Base-by-base conservation (phyloP, 2,329 filamentous ascomycete species). In the Hortaea werneckii region DNA sequence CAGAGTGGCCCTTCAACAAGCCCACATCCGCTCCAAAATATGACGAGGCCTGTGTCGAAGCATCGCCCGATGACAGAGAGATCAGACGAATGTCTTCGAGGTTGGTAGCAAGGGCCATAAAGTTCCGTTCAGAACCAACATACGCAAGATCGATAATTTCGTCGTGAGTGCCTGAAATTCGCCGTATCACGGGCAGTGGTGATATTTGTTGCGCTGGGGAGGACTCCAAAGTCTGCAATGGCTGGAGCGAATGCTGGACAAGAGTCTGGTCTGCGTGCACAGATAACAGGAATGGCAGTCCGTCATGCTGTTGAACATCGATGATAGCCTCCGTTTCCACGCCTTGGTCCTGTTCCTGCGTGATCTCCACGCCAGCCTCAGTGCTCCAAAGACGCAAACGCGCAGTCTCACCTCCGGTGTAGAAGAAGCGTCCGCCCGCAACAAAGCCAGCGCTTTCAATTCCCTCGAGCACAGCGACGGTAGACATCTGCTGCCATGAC, bases 81-180 rank as follows among this genome's bases (percentile, higher is more conserved):
- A 98, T 80, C 46, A 98, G 77, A 40, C 90, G 80, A 44, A 98
- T 79, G 51, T 94, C 89, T 66, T 98, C 92, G 0, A 89, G 87
- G 64, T 98, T 98, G 2, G 90, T 96, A 6, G 90, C 92, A 27
- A 98, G 71, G 5, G 92, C 94, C 50, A 98, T 75, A 42, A 94
- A 69, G 2, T 87, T 90, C 47, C 79, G 80, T 57, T 94, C 83
- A 0, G 82, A 79, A 1, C 92, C 79, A 45, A 96, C 73, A 58
- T 92, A 95, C 29, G 83, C 85, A 30, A 98, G 71, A 61, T 98
- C 94, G 55, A 98, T 95, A 43, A 98, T 88, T 64, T 98, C 92
- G 63, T 98, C 94, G 64, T 96, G 88, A 5, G 92, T 95, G 44
- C 92, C 94, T 4, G 90, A 95, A 54, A 98, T 94, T 39, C 87